phyloP scores from a whole-genome alignment of 1,284 basidiomycete genomes.

The Veloboletus limbatus region DNA sequence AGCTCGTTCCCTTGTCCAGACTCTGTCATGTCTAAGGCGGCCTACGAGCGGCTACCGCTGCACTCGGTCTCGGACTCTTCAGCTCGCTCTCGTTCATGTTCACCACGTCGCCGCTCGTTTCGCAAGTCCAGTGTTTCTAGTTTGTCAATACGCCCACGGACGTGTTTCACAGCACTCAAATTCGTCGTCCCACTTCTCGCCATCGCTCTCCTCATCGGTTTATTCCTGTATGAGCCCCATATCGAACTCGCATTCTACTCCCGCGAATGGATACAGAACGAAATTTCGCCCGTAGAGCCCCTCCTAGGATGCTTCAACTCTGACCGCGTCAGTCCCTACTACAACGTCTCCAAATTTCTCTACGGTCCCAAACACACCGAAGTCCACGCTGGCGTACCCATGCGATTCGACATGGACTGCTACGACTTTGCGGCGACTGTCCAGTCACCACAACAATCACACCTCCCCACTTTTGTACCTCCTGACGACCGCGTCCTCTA shows the following conservation, averaged over 20 bases:
- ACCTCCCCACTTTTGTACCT: slow-evolving; percentile 13
- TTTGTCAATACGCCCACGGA: slow-evolving; percentile 24
- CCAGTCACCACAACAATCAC: slow-evolving; percentile 27
- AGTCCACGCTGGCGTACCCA: slow-evolving; percentile 72
- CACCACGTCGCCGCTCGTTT: slow-evolving; percentile 21
- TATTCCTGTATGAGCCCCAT: slow-evolving; percentile 74
- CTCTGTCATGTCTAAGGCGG: slow-evolving; percentile 26
- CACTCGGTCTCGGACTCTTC: slow-evolving; percentile 21
- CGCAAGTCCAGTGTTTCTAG: slow-evolving; percentile 7
- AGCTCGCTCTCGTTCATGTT: slow-evolving; percentile 15
- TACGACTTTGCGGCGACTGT: slow-evolving; percentile 87
- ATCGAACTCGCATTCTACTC: slow-evolving; percentile 77
- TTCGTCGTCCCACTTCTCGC: slow-evolving; percentile 36
- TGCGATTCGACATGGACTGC: slow-evolving; percentile 81
- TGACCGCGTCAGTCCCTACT: slow-evolving; percentile 53
- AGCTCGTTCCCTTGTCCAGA: not conserved
- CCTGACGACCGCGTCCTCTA: slow-evolving; percentile 56
- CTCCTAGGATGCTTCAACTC: slow-evolving; percentile 75
- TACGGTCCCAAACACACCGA: slow-evolving; percentile 62
- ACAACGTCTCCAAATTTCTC: slow-evolving; percentile 65
- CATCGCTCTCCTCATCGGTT: slow-evolving; percentile 44
- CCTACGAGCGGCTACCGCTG: slow-evolving; percentile 32
- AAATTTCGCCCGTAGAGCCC: slow-evolving; percentile 58
- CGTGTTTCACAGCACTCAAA: slow-evolving; percentile 25
- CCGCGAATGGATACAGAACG: slow-evolving; percentile 68